Evolutionary conservation across 208 protist genomes (phyloP).

Genomic region (Vickermania spadyakhi): DNA sequence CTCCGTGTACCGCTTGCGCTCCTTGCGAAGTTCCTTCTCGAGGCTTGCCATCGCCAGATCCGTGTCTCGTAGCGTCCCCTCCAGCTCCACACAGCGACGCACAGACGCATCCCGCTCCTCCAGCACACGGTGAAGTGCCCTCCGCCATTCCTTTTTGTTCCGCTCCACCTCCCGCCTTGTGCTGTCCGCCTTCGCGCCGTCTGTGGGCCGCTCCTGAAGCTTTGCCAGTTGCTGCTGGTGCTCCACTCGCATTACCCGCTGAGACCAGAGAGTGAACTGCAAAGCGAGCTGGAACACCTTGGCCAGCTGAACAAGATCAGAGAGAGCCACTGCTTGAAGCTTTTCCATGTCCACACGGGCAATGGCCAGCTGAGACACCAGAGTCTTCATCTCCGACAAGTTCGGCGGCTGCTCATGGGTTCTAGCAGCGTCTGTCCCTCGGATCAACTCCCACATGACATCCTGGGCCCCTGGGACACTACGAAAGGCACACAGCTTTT

Average conservation of each 20-base stretch:
- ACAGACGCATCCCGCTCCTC: neutral
- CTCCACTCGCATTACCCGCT: conserved; percentile 45
- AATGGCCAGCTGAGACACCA: conserved; percentile 31
- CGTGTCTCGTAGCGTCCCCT: neutral
- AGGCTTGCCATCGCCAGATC: neutral
- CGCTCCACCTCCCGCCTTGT: neutral
- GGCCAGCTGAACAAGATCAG: conserved; percentile 59
- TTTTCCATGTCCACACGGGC: conserved; percentile 18
- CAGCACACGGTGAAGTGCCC: neutral
- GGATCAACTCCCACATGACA: conserved; percentile 51
- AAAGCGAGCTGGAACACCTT: conserved; percentile 52
- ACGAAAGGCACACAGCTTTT: conserved; percentile 42
- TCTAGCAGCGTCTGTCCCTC: conserved; percentile 32
- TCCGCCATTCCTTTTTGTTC: neutral
- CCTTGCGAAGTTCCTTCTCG: neutral
- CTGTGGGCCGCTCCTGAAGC: conserved; percentile 24
- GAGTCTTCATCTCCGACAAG: conserved; percentile 56
- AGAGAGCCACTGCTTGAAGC: conserved; percentile 22
- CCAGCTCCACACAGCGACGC: neutral
- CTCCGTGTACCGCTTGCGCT: neutral
- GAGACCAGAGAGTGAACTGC: conserved; percentile 81
- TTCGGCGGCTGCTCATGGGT: conserved; percentile 39
- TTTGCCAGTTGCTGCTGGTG: conserved; percentile 28
- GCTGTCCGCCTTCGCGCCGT: neutral
- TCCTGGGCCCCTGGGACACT: conserved; percentile 15